phyloP scores from a whole-genome alignment of 108 stramenopile genomes.

The Cyclotella kingstonii region DNA sequence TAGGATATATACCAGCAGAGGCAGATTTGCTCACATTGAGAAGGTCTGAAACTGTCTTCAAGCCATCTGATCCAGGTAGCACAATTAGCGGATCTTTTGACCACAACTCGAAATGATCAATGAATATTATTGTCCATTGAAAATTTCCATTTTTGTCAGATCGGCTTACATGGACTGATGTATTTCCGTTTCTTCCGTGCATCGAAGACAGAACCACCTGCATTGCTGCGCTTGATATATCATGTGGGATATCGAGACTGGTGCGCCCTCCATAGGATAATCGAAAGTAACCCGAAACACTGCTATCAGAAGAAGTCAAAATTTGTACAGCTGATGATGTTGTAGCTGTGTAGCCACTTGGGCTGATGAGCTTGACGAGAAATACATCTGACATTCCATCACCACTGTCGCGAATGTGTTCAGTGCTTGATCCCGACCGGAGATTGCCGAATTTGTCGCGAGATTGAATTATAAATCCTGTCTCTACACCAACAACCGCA shows the following conservation, averaged over 20 bases:
- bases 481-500: conserved; percentile 60
- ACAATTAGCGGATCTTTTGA: conserved; percentile 43
- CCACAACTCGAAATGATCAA: conserved; percentile 55
- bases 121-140: conserved; percentile 63
- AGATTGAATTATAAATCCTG: conserved; percentile 54
- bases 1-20: conserved; percentile 60
- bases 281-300: conserved; percentile 46
- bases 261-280: conserved; percentile 53
- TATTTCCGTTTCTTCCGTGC: conserved; percentile 15
- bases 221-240: conserved; percentile 55
- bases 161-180: conserved; percentile 30
- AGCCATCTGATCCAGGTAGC: conserved; percentile 38
- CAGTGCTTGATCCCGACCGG: conserved; percentile 50
- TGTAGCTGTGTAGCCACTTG: conserved; percentile 46
- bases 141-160: conserved; percentile 22
- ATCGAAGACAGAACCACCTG: conserved; percentile 45
- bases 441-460: conserved; percentile 84
- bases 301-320: conserved; percentile 31
- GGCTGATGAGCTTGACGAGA: conserved; percentile 52
- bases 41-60: conserved; percentile 6
- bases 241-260: conserved; percentile 52
- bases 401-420: conserved; percentile 45
- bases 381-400: conserved; percentile 73
- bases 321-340: conserved; percentile 67
- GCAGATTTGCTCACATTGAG: conserved; percentile 26